A percentile compares a stretch with the other conserved stretches of the same genome.
These are phyloP conservation scores for Cutaneotrichosporon cavernicola DNA, from an alignment of 1,284 basidiomycete genomes.

Conservation along the genomic window DNA sequence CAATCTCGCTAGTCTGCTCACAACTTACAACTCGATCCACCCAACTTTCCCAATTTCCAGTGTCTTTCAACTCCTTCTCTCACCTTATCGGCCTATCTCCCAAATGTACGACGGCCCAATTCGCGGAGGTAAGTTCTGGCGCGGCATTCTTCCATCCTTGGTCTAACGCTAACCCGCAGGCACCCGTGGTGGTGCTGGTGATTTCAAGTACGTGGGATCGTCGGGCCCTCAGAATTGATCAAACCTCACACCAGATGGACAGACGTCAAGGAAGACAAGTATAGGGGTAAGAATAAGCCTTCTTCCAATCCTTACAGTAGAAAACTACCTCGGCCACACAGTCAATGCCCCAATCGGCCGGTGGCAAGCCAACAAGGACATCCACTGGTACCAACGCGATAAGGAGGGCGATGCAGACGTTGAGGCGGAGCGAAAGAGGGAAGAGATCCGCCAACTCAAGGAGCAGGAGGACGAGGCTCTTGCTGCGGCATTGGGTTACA, in stretches of 20 bases:
- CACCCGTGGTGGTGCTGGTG: constrained; percentile 80
- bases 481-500: constrained; percentile 66
- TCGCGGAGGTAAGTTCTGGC: constrained; percentile 40
- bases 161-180: constrained; percentile 51
- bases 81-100: not conserved
- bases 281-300: constrained; percentile 66
- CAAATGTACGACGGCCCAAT: constrained; percentile 50
- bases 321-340: constrained; percentile 88
- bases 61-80: not conserved
- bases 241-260: constrained; percentile 64
- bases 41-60: not conserved
- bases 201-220: constrained; percentile 58
- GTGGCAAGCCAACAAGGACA: constrained; percentile 93
- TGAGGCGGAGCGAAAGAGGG: constrained; percentile 27
- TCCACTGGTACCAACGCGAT: constrained; percentile 88
- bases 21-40: not conserved
- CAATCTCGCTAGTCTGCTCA: not conserved
- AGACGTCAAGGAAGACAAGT: constrained; percentile 84
- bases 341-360: constrained; percentile 87
- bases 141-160: not conserved
- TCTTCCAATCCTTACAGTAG: constrained; percentile 13
- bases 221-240: not conserved
- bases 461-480: constrained; percentile 83
- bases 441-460: constrained; percentile 76
- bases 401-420: constrained; percentile 54